Evolutionary conservation across 768 basidiomycete species (phyloP).

Genomic region (Leccinum fibrillosum): DNA sequence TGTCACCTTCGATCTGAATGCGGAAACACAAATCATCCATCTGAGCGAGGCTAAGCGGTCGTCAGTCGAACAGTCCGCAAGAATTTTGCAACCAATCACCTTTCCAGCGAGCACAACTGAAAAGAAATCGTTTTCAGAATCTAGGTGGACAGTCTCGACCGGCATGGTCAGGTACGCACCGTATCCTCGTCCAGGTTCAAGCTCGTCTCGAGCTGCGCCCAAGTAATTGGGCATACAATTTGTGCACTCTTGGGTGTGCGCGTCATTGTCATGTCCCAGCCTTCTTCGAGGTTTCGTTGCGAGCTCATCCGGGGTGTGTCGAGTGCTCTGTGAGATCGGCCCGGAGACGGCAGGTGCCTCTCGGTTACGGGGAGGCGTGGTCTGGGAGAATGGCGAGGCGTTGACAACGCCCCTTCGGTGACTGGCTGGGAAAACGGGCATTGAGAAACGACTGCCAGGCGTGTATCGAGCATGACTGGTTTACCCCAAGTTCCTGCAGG

Average conservation of each 20-base stretch:
- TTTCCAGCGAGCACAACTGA: conserved; percentile 29
- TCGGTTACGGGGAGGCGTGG: neutral
- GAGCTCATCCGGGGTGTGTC: conserved; percentile 1
- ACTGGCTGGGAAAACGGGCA: conserved; percentile 9
- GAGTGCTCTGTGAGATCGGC: conserved; percentile 7
- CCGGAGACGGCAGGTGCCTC: conserved; percentile 3
- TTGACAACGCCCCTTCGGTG: conserved; percentile 17
- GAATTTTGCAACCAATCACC: conserved; percentile 10
- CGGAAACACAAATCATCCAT: conserved; percentile 41
- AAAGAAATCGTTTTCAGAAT: neutral
- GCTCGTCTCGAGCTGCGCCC: conserved; percentile 20
- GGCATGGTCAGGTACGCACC: conserved; percentile 30
- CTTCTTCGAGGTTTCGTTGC: conserved; percentile 13
- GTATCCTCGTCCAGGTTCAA: conserved; percentile 38
- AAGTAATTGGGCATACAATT: conserved; percentile 31
- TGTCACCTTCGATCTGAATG: conserved; percentile 35
- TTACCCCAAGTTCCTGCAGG: conserved; percentile 40
- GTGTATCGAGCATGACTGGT: neutral
- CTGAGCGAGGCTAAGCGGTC: conserved; percentile 30
- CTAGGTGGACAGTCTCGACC: neutral
- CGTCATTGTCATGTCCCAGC: conserved; percentile 42
- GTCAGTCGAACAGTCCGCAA: neutral
- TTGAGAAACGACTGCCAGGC: neutral
- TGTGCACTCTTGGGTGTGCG: conserved; percentile 36
- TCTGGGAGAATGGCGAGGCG: conserved; percentile 11